Base-by-base conservation (phyloP, 495 filamentous ascomycete genomes). In the Penicillium daleae region DNA sequence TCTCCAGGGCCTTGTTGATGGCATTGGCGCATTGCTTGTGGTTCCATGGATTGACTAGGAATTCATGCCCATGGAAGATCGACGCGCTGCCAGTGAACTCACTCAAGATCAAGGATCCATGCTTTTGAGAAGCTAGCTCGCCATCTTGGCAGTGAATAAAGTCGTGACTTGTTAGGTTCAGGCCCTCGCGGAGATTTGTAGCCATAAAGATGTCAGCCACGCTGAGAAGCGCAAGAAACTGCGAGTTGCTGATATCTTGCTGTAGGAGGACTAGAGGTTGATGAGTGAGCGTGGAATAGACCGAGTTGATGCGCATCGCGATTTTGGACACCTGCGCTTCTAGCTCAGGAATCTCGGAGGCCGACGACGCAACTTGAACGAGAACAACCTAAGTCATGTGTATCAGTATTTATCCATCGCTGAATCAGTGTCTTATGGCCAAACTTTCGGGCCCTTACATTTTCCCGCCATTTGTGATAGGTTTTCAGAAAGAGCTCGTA, bases 21-120 rank as follows among this genome's bases (percentile, higher is more conserved):
- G 91, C 89, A 5, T 90, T 82, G 33, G 92, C 91, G 66, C 90
- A 92, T 67, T 88, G 83, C 15, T 85, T 85, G 74, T 94, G 93
- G 71, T 96, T 89, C 93, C 93, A 97, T 19, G 93, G 93, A 66
- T 97, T 97, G 58, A 96, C 89, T 1, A 90, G 83, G 33, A 97
- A 82, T 17, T 72, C 68, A 48, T 89, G 82, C 15, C 84, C 86
- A 6, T 84, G 85, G 68, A 97, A 94, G 17, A 96, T 82, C 1
- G 89, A 89, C 15, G 92, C 87, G 65, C 89, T 93, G 37, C 93
- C 93, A n/a, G 92, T 93, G 71, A 97, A 97, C 72, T 97, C 93
- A 60, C 89, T 93, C n/a, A 97, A 77, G 65, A 97, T 95, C 40
- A 97, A 81, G 3, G 92, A 91, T 8, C 91, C 90, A 74, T 93